Percentiles rank a stretch among this genome's conserved stretches.
These are phyloP conservation scores for Stygiomarasmius scandens DNA, from an alignment of 1,284 basidiomycete genomes.

Conservation along the genomic window DNA sequence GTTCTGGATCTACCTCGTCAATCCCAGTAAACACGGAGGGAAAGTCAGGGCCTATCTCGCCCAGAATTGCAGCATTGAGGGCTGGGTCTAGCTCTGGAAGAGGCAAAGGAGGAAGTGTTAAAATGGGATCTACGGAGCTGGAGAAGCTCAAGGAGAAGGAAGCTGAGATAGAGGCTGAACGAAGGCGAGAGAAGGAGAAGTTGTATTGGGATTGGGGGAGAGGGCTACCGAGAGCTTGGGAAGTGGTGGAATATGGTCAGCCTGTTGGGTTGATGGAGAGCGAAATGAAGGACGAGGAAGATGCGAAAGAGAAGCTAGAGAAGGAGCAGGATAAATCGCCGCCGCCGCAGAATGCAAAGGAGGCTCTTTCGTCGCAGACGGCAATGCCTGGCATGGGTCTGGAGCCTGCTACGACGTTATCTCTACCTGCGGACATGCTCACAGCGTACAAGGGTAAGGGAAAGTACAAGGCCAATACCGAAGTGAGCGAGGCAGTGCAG, in stretches of 20 bases:
- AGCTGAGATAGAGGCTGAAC: constrained; percentile 36
- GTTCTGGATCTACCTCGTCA: neutral
- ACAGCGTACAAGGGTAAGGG: constrained; percentile 17
- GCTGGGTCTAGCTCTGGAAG: neutral
- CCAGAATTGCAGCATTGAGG: neutral
- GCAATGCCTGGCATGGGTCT: neutral
- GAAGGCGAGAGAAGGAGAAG: constrained; percentile 35
- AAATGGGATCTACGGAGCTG: neutral
- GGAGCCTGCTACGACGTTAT: neutral
- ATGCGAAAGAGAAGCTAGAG: constrained; percentile 9
- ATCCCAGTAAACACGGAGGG: neutral
- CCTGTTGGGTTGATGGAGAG: constrained; percentile 4
- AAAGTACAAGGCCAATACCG: constrained; percentile 10
- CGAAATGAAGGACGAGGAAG: neutral
- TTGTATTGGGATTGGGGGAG: constrained; percentile 54
- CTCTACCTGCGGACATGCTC: neutral
- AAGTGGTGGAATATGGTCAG: constrained; percentile 40
- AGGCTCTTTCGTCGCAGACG: neutral
- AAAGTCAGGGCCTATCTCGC: neutral
- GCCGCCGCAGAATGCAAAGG: neutral
- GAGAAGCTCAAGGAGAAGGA: constrained; percentile 28
- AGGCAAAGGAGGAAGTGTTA: neutral
- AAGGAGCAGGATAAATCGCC: constrained; percentile 9
- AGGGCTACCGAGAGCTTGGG: constrained; percentile 65
- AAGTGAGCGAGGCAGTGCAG: constrained; percentile 19